Evolutionary conservation across 1,139 yeast species (phyloP).

Genomic region (Yamadazyma kanchanaburiensis): DNA sequence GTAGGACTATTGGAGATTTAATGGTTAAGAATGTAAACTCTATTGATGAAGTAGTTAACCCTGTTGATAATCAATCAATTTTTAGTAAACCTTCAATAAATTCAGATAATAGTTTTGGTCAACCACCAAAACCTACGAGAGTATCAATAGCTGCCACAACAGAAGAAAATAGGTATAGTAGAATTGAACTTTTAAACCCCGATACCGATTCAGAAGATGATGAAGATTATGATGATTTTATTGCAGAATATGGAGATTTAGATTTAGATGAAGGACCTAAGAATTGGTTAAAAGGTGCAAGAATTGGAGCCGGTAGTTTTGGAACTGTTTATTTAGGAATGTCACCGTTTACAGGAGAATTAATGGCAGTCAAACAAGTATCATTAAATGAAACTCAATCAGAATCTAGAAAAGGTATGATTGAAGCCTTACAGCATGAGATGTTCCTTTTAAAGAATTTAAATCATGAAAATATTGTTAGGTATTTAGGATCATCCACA

Average conservation of each 20-base stretch:
- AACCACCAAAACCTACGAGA: constrained; percentile 12
- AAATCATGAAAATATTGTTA: constrained; percentile 88
- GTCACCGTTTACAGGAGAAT: constrained; percentile 88
- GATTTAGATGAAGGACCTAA: constrained; percentile 47
- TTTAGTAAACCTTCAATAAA: constrained; percentile 22
- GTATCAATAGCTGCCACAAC: constrained; percentile 37
- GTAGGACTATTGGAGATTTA: constrained; percentile 64
- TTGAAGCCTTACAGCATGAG: constrained; percentile 83
- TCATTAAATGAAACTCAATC: constrained; percentile 49
- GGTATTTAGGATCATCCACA: constrained; percentile 82
- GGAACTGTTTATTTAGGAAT: constrained; percentile 92
- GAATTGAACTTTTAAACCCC: constrained; percentile 47
- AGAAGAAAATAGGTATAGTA: constrained; percentile 38
- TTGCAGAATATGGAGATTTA: constrained; percentile 13
- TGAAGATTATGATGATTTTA: constrained; percentile 16
- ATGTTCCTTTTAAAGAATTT: constrained; percentile 74
- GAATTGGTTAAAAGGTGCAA: constrained; percentile 90
- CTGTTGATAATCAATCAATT: constrained; percentile 19
- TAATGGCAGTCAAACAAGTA: constrained; percentile 97
- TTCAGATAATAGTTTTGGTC: constrained; percentile 10
- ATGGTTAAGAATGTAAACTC: constrained; percentile 57
- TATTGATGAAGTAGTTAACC: constrained; percentile 52
- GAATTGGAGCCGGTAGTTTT: constrained; percentile 93
- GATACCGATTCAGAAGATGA: constrained; percentile 32
- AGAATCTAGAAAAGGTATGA: constrained; percentile 57